Evolutionary conservation across 129 eudicot genomes (phyloP).

Genomic region (Helianthus annuus): DNA sequence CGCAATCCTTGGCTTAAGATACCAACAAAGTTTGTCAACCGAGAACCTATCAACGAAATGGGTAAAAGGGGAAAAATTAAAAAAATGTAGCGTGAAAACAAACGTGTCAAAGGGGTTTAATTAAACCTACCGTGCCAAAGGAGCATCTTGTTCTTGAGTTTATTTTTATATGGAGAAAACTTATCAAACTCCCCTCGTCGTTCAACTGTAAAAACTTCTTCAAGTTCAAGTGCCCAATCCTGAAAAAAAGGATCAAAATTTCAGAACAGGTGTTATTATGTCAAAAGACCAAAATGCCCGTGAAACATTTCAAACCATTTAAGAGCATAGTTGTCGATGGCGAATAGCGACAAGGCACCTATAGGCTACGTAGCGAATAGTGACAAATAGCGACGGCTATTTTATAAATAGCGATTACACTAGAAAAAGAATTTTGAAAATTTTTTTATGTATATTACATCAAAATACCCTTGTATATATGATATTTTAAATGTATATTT

Average conservation of each 20-base stretch:
- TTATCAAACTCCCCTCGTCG: conserved; percentile 89
- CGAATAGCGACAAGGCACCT: no score
- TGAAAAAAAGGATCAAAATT: conserved; percentile 23
- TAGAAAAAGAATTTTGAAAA: no score
- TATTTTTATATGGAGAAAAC: conserved; percentile 68
- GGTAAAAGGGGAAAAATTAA: neutral
- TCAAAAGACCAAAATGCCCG: conserved; percentile 17
- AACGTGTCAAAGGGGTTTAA: neutral
- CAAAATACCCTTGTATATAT: no score
- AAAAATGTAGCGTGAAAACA: neutral
- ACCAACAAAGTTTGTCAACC: conserved; percentile 95
- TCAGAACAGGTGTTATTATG: neutral
- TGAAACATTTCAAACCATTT: neutral
- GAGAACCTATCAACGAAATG: conserved; percentile 60
- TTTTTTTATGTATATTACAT: no score
- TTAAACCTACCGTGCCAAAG: conserved; percentile 88
- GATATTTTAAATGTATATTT: no score
- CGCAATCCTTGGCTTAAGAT: conserved; percentile 95
- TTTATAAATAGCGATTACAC: no score
- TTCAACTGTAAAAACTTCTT: conserved; percentile 90
- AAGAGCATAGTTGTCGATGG: no score
- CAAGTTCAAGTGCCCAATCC: conserved; percentile 96
- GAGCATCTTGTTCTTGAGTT: conserved; percentile 93
- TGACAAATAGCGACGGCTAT: no score
- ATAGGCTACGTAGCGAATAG: no score